phyloP scores from a whole-genome alignment of 2,329 filamentous ascomycete species.

The Phyllosticta paracitricarpa region DNA sequence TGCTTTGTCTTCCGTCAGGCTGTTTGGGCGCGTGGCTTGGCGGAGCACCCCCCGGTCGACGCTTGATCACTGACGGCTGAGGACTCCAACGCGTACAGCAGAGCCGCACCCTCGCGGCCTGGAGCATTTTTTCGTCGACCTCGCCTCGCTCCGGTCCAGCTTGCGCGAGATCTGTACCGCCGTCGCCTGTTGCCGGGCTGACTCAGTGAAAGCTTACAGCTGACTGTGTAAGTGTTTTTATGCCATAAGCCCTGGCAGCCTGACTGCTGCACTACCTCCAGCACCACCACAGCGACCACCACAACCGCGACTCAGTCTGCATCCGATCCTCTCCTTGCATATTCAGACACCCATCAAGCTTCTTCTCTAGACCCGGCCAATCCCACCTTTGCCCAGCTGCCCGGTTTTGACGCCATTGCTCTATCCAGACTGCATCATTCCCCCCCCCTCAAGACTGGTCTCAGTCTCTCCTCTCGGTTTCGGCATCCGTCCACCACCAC shows the following conservation, averaged over 20 bases:
- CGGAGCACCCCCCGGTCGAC: neutral
- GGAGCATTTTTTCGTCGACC: neutral
- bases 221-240: conserved; percentile 9
- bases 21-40: conserved; percentile 3
- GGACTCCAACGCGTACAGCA: neutral
- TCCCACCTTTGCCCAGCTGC: conserved; percentile 7
- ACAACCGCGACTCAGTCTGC: conserved; percentile 10
- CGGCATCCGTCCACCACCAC: conserved; percentile 6
- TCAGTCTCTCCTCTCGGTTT: conserved; percentile 8
- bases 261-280: neutral
- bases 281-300: conserved; percentile 4
- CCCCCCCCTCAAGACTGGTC: conserved; percentile 7
- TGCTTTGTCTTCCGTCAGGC: neutral
- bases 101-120: conserved; percentile 3
- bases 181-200: neutral
- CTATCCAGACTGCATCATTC: conserved; percentile 8
- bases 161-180: conserved; percentile 5
- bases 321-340: conserved; percentile 11
- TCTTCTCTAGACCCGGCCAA: conserved; percentile 9
- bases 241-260: neutral
- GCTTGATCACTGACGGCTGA: conserved; percentile 4
- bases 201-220: conserved; percentile 11
- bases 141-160: neutral
- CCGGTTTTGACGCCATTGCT: conserved; percentile 10
- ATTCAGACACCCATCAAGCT: conserved; percentile 10